These are phyloP conservation scores for Pestalotiopsis fici DNA, from an alignment of 2,329 filamentous ascomycete genomes.

Conservation along the genomic window DNA sequence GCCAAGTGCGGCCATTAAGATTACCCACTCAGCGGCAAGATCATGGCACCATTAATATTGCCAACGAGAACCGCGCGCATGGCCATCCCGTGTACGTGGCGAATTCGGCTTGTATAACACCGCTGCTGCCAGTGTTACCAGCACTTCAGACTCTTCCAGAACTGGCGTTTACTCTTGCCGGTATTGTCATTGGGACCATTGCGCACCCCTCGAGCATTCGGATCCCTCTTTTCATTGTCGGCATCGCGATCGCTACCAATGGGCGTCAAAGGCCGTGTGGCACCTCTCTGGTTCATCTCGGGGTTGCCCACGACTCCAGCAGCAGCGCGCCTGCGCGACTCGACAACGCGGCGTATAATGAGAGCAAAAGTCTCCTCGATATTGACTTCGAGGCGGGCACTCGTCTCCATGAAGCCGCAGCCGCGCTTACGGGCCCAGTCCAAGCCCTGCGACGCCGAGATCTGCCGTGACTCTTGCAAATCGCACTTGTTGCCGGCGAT, in stretches of 20 bases:
- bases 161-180: constrained; percentile 41
- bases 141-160: constrained; percentile 59
- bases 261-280: constrained; percentile 60
- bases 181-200: constrained; percentile 44
- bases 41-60: neutral
- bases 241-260: constrained; percentile 35
- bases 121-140: constrained; percentile 42
- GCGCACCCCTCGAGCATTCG: constrained; percentile 37
- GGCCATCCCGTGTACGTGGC: neutral
- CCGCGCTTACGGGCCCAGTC: constrained; percentile 74
- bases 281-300: constrained; percentile 50
- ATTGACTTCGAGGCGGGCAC: constrained; percentile 80
- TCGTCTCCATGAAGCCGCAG: constrained; percentile 91
- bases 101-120: too few species aligned
- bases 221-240: constrained; percentile 40
- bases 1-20: neutral
- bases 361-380: constrained; percentile 86
- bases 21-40: neutral
- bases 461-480: constrained; percentile 67
- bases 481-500: constrained; percentile 89
- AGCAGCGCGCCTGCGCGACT: constrained; percentile 53
- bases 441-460: constrained; percentile 70
- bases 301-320: constrained; percentile 44
- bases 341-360: constrained; percentile 62
- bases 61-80: neutral